Base-by-base conservation (phyloP, 345 rosid genomes). In the Dimocarpus longan region DNA sequence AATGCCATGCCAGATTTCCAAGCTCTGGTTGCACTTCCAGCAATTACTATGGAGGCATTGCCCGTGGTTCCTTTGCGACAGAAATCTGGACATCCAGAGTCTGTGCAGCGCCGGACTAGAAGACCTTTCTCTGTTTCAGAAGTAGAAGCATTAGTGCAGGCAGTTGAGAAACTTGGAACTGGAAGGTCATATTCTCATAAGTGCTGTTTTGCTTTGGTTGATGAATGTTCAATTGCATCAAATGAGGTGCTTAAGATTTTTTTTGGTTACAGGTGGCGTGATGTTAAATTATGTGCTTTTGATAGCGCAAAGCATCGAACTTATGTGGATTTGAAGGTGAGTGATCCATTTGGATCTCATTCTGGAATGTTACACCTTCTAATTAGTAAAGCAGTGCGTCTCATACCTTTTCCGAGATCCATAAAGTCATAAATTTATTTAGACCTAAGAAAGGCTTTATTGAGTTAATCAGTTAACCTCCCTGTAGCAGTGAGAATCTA, bases 121-220 rank as follows among this genome's bases (percentile, higher is more conserved):
- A 60, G 85, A 62, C 87, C 85, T 21, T 85, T 82, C 59, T 77
- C 80, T 28, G 82, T 82, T 60, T 32, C 82, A 39, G 84, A 85
- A 75, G 78, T 82, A 16, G 82, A 85, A 75, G 83, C 84, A 43
- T 37, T 82, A 28, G 83, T 82, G 52, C 82, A 80, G 32, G 87
- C 80, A 26, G 82, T 85, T 66, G 85, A 85, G 70, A 71, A 79
- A 66, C 84, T 85, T n/a, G 87, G 85, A 77, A 85, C 84, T 50
- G 80, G 85, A 82, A 85, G 85, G 85, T 82, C 24, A 3, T 43
- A 63, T 66, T n/a, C 59, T 75, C 22, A 26, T 40, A 3, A 37
- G 46, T 50, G 42, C 74, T 42, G 64, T 42, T 32, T 65, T 10
- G 32, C 50, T 63, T 46, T 21, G 18, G 9, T 54, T 44, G 40